Base-by-base conservation (phyloP, 768 basidiomycete genomes). In the Mycena olivaceomarginata region DNA sequence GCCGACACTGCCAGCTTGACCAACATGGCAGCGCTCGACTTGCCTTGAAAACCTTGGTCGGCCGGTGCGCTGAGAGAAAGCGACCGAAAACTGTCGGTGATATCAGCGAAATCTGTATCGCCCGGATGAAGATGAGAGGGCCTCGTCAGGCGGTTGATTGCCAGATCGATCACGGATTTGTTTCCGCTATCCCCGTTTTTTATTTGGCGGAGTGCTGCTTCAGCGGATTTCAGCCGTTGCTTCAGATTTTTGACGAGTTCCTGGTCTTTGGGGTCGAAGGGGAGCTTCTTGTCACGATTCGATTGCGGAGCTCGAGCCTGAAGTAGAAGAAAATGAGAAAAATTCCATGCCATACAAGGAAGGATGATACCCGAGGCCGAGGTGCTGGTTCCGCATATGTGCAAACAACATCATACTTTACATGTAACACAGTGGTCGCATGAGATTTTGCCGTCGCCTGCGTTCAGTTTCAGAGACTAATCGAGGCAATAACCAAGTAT, bases 1-100 rank as follows among this genome's bases (percentile, higher is more conserved):
- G 10, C 41, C 7, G 22, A 40, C 10, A 69, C 31, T 2, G 62
- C 68, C 2, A n/a, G 16, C 31, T 53, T 70, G 10, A 70, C 74
- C 16, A 75, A 22, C 67, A 41, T 31, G 5, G 46, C 67, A 5
- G 67, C 43, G 22, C 73, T 68, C 1, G 73, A 74, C 22, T 68
- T 74, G 1, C 75, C 75, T n/a, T 66, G 75, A 39, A 70, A 76
- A 0, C 68, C 75, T 1, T 45, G 64, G 12, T 76, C 56, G 5
- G 51, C 45, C 3, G 46, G 25, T 1, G 25, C 18, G 39, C 11
- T 25, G 8, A 76, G 64, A 0, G 75, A 76, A 4, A 76, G 53
- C 1, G 67, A 60, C 2, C 56, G 22, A 4, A 70, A 60, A 18
- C 69, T 70, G 20, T 65, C 63, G 10, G 68, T 39, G 8, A 70